Base-by-base conservation (phyloP, 208 protist species). In the Porcisia hertigi region DNA sequence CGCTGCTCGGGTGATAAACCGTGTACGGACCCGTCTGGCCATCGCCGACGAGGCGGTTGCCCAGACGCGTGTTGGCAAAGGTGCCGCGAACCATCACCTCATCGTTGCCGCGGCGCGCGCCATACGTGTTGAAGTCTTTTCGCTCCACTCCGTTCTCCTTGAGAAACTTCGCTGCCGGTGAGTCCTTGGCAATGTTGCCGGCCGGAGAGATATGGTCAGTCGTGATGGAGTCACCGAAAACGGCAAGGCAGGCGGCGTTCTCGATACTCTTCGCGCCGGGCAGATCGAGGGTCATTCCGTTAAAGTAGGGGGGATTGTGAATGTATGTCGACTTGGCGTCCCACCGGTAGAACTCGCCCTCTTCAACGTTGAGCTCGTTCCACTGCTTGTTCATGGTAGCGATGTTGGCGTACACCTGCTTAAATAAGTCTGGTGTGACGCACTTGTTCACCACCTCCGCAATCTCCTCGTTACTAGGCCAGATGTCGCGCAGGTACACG, bases 191-290 rank as follows among this genome's bases (percentile, higher is more conserved):
- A 79, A 99, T 99, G 82, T 94, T 98, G 73, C 98, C 98, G 16
- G 96, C 95, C 3, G 97, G 97, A 59, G 95, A 98, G 83, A 99
- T 99, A 84, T 99, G 96, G 79, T 99, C 98, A 12, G 97, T 99
- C 54, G 98, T 99, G 80, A 99, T 98, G 75, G 86, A 96, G 87
- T 99, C 98, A 41, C 98, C 98, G 74, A 98, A 92, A 75, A 98
- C 77, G 64, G 98, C 93, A 54, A 99, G 86, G 75, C 86, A 93
- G 66, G 85, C 80, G 36, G 97, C 98, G 74, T 91, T 69, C 49
- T 91, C 77, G 78, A 99, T 94, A 69, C 69, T 84, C 65, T 72
- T 86, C 34, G 86, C 71, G 43, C 85, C 87, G 14, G 75, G 83
- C 34, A 76, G 69, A 8, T 90, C 82, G 76, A 86, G 87, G 18